Evolutionary conservation across 345 rosid genomes (phyloP).

Genomic region (Anacardium occidentale): DNA sequence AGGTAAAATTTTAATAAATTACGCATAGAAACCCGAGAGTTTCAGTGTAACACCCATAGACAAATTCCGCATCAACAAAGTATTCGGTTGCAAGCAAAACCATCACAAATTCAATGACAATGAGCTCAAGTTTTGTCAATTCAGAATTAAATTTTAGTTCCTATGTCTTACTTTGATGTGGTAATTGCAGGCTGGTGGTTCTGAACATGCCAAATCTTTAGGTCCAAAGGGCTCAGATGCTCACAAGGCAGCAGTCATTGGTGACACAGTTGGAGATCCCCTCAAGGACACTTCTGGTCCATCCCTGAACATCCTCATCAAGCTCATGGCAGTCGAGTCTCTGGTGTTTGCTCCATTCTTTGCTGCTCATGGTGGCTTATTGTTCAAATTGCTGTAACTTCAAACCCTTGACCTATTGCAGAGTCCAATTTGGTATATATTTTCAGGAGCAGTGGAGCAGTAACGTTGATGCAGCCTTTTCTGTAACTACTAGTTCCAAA

Average conservation of each 20-base stretch:
- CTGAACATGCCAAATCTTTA: slow-evolving; percentile 53
- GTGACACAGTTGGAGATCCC: slow-evolving; percentile 73
- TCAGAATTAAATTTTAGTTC: background rate
- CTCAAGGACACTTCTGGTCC: slow-evolving; percentile 76
- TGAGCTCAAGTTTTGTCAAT: too few relatives aligned
- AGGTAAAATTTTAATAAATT: slow-evolving; percentile 33
- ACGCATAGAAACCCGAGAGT: too few relatives aligned
- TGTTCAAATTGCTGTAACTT: slow-evolving; percentile 50
- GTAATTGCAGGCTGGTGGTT: slow-evolving; percentile 46
- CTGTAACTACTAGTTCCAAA: background rate
- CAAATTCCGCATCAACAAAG: too few relatives aligned
- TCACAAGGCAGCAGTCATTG: slow-evolving; percentile 74
- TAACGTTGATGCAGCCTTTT: background rate
- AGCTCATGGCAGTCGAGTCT: slow-evolving; percentile 78
- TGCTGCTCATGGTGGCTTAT: slow-evolving; percentile 60
- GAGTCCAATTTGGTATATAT: background rate
- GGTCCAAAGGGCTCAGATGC: slow-evolving; percentile 75
- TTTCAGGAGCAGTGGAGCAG: background rate
- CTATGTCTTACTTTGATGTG: background rate
- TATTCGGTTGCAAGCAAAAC: too few relatives aligned
- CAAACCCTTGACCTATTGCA: background rate
- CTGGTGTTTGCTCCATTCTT: slow-evolving; percentile 77
- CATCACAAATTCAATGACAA: too few relatives aligned
- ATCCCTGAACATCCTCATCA: slow-evolving; percentile 68
- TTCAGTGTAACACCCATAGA: too few relatives aligned